Conservation (phyloP, 2,329 filamentous ascomycete species). For the Kalmusia sp. region DNA sequence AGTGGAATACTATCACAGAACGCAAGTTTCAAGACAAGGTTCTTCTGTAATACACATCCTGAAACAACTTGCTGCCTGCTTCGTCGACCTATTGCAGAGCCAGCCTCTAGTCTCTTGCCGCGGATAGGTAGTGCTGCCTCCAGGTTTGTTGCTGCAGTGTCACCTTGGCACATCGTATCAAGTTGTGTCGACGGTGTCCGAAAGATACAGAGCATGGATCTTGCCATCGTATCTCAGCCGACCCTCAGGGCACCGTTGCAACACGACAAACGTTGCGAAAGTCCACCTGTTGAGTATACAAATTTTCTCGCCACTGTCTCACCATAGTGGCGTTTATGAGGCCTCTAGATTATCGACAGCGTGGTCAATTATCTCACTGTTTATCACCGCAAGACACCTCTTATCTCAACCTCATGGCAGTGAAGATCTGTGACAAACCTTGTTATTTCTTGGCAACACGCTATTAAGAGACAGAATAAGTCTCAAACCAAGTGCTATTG, state of each 20-base stretch:
- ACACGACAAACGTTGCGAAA: too few species aligned
- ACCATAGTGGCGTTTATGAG: too few species aligned
- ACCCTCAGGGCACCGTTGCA: too few species aligned
- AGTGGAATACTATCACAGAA: neutral
- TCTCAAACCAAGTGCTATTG: conserved; percentile 15
- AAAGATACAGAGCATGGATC: too few species aligned
- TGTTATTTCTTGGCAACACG: neutral
- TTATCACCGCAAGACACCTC: neutral
- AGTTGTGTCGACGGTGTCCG: neutral
- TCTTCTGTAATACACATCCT: too few species aligned
- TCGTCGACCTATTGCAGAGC: too few species aligned
- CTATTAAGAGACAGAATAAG: neutral
- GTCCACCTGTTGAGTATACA: too few species aligned
- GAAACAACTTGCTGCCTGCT: neutral
- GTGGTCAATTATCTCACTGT: too few species aligned
- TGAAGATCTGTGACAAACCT: neutral
- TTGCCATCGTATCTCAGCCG: too few species aligned
- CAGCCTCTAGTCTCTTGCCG: neutral
- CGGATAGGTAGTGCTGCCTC: neutral
- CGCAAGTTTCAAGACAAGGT: too few species aligned
- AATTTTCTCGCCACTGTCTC: too few species aligned
- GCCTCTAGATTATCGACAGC: too few species aligned
- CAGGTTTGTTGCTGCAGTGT: neutral
- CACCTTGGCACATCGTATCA: neutral
- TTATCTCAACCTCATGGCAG: neutral